phyloP scores from a whole-genome alignment of 1,284 basidiomycete species.

The Microbotryomycetes sp. region DNA sequence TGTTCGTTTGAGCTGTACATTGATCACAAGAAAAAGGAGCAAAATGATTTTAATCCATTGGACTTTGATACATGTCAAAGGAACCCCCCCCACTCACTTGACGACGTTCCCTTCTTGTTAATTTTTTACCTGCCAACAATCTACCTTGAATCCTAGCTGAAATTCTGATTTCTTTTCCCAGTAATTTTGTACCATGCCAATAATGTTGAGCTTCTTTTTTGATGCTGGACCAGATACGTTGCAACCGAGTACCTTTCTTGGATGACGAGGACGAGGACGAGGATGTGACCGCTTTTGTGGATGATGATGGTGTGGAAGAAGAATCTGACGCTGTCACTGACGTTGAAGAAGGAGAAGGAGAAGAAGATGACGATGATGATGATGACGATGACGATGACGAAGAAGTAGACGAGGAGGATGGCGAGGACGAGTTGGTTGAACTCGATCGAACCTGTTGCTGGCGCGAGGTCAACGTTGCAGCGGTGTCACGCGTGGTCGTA shows the following conservation, averaged over 20 bases:
- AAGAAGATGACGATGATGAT: background rate
- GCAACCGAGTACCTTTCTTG: slow-evolving; percentile 20
- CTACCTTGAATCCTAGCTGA: slow-evolving; percentile 82
- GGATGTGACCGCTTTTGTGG: slow-evolving; percentile 18
- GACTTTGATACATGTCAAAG: slow-evolving; percentile 5
- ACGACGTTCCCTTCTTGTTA: slow-evolving; percentile 88
- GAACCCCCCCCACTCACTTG: slow-evolving; percentile 62
- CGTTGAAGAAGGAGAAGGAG: background rate
- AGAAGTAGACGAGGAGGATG: background rate
- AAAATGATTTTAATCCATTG: slow-evolving; percentile 8
- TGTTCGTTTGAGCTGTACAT: slow-evolving; percentile 74
- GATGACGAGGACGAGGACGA: background rate
- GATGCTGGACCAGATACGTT: slow-evolving; percentile 69
- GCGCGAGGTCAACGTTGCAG: background rate
- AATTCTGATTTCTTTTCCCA: slow-evolving; percentile 91
- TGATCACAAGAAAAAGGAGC: background rate
- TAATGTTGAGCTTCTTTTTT: slow-evolving; percentile 96
- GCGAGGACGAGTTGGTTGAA: background rate
- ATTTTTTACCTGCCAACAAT: slow-evolving; percentile 79
- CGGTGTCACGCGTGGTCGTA: no score
- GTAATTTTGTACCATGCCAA: slow-evolving; percentile 91
- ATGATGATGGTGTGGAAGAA: slow-evolving; percentile 1
- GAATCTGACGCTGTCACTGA: background rate
- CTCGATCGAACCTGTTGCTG: background rate
- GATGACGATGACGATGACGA: background rate